These are phyloP conservation scores for Ophiostoma perfectum DNA, from an alignment of 2,329 filamentous ascomycete species.

Conservation along the genomic window DNA sequence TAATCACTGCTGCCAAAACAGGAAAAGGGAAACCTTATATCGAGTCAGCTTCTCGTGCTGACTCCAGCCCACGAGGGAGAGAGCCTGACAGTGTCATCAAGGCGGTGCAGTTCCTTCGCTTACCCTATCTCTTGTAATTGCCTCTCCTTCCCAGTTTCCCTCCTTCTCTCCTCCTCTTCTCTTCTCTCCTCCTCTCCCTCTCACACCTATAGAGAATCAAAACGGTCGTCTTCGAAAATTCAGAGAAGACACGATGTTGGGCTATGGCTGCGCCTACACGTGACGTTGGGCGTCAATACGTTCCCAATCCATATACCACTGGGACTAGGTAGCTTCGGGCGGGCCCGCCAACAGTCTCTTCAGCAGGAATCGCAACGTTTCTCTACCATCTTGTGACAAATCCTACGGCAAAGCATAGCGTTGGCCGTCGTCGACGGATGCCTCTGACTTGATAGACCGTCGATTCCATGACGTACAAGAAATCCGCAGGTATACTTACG, in stretches of 20 bases:
- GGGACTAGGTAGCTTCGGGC: not conserved
- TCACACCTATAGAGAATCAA: no score
- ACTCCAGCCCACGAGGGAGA: not conserved
- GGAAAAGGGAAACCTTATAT: not conserved
- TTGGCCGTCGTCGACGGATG: no score
- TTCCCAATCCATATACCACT: not conserved
- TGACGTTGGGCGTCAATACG: constrained; percentile 7
- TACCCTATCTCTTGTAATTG: not conserved
- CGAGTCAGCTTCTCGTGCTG: not conserved
- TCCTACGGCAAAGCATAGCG: not conserved
- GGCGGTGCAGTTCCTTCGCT: not conserved
- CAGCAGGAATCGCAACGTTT: not conserved
- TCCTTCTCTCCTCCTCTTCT: no score
- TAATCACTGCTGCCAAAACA: not conserved
- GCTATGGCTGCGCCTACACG: not conserved
- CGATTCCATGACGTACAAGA: not conserved
- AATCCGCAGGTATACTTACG: no score
- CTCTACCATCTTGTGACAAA: not conserved
- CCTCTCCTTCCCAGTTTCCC: no score
- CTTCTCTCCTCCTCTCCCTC: no score
- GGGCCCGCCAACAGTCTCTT: constrained; percentile 2
- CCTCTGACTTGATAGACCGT: no score
- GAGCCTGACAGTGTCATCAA: not conserved
- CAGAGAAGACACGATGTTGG: not conserved
- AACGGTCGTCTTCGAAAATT: not conserved